A percentile compares a stretch with the other conserved stretches of the same genome.
These are phyloP conservation scores for Sinapis alba DNA, from an alignment of 441 rosid genomes.

Conservation along the genomic window DNA sequence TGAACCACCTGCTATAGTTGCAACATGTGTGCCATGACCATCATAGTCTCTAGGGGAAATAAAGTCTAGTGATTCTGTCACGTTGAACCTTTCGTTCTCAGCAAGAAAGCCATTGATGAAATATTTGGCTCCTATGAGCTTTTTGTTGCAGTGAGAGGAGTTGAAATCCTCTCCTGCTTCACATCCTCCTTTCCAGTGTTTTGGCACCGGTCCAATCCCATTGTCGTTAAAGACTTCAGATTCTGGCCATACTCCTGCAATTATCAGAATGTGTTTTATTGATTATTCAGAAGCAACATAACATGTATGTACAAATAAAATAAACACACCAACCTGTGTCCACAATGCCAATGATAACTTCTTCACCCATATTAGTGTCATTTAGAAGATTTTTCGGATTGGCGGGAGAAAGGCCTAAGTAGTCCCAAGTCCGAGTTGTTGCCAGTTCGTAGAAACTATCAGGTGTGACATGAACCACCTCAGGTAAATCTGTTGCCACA, in stretches of 20 bases:
- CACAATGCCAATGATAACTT: neutral
- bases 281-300: neutral
- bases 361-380: neutral
- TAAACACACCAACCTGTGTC: neutral
- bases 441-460: neutral
- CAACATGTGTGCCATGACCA: neutral
- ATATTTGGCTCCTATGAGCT: neutral
- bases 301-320: neutral
- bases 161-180: neutral
- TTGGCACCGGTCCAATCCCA: neutral
- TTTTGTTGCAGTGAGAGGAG: conserved; percentile 2
- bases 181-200: conserved; percentile 1
- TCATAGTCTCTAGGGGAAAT: neutral
- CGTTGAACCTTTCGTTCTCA: neutral
- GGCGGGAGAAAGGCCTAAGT: neutral
- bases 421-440: neutral
- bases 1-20: neutral
- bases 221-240: neutral
- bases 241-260: neutral
- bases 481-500: neutral
- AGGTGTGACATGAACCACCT: neutral
- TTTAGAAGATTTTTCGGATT: neutral
- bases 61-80: neutral
- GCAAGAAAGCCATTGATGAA: neutral
- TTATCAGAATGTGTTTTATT: neutral